A percentile compares a stretch with the other conserved stretches of the same genome.
These are phyloP conservation scores for Candida taoyuanica DNA, from an alignment of 805 yeast species.

Conservation along the genomic window DNA sequence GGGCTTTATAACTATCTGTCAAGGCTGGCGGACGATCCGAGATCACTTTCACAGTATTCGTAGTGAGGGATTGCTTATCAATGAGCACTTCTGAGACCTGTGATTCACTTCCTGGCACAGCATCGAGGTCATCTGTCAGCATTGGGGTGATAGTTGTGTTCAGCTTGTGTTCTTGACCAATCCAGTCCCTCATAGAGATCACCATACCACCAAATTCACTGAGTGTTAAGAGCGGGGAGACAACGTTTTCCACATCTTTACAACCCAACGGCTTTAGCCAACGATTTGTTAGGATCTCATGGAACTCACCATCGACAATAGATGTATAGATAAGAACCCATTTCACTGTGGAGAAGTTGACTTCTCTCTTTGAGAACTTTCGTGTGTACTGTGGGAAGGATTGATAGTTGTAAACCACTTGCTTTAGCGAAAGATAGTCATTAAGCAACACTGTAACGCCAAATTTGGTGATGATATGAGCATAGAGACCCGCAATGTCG, in stretches of 20 bases:
- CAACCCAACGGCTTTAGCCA: slow-evolving; percentile 92
- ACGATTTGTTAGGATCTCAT: slow-evolving; percentile 81
- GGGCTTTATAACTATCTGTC: slow-evolving; percentile 38
- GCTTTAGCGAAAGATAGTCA: slow-evolving; percentile 83
- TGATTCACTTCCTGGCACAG: slow-evolving; percentile 19
- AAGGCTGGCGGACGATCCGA: slow-evolving; percentile 51
- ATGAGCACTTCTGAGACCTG: slow-evolving; percentile 59
- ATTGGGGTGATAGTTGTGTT: slow-evolving; percentile 43
- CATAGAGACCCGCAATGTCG: slow-evolving; percentile 82
- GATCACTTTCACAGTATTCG: slow-evolving; percentile 66
- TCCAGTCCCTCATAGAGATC: slow-evolving; percentile 87
- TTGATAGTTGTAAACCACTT: slow-evolving; percentile 90
- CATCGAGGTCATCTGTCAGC: slow-evolving; percentile 35
- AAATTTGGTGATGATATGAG: slow-evolving; percentile 66
- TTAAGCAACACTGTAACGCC: slow-evolving; percentile 72
- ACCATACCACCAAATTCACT: slow-evolving; percentile 97
- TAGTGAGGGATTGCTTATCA: slow-evolving; percentile 67
- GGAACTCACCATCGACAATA: slow-evolving; percentile 89
- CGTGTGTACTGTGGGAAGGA: slow-evolving; percentile 81
- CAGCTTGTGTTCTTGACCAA: slow-evolving; percentile 61
- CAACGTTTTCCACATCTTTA: slow-evolving; percentile 62
- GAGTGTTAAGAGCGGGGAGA: slow-evolving; percentile 83
- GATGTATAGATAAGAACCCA: slow-evolving; percentile 90
- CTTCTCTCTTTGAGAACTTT: slow-evolving; percentile 67
- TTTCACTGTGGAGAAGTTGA: slow-evolving; percentile 70